Evolutionary conservation across 2,329 filamentous ascomycete genomes (phyloP), one percentile per base, ranked within the genome.

Genomic region (Hymenoscyphus linearis): DNA sequence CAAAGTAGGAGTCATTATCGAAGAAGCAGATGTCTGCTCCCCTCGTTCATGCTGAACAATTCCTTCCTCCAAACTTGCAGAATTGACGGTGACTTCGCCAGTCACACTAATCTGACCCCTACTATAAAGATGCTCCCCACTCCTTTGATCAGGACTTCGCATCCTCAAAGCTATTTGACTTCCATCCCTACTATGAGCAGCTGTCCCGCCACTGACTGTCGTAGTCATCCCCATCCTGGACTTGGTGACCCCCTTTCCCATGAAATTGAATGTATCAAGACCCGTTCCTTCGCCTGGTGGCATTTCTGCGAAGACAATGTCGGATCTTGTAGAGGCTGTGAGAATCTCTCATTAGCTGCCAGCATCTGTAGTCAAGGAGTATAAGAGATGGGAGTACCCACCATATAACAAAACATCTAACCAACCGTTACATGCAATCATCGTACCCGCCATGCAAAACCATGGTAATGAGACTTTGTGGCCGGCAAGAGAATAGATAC

Each of bases 401-500:
- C 31, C 31, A 65, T 84, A 85, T 3, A 85, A 69, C 0, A 81
- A 62, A 7, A 82, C 81, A 63, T 85, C 82, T 7, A 84, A 74
- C 73, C 77, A 81, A 10, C 82, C 82, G 60, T 83, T 83, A 34
- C 77, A 80, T 0, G 80, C 79, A 35, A 87, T 83, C 73, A 87
- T 79, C 1, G 78, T 77, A 1, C 84, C 85, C 0, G 85, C 82
- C 12, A 85, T 78, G 69, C 80, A 82, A 70, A 85, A 86, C 69
- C 83, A 86, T 0, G 71, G 74, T 0, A 84, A 75, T 0, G 81
- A 78, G 3, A 85, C 77, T 0, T 75, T 56, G 10, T 76, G 73
- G 0, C 82, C 81, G 0, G 82, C 79, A 81, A 89, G 87, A 22
- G 80, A 80, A 16, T 81, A 80, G 68, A 89, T 85, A 62, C 87